Evolutionary conservation across 345 rosid species (phyloP).

Genomic region (Corchorus olitorius): DNA sequence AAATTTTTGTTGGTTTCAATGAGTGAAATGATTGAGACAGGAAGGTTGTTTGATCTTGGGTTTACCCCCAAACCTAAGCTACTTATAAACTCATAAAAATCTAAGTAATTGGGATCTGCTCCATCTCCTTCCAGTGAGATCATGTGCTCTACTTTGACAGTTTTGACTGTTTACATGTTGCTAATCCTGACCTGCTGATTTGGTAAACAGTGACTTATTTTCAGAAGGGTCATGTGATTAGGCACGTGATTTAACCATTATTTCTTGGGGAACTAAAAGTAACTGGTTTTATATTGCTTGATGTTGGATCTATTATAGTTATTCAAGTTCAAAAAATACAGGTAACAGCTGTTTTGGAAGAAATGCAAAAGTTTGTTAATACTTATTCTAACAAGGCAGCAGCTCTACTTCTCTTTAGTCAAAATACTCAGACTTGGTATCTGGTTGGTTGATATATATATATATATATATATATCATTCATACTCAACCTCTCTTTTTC

Average conservation of each 20-base stretch:
- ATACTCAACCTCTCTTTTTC: no score
- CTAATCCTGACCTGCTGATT: constrained; percentile 24
- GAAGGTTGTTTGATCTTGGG: constrained; percentile 6
- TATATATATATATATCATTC: no score
- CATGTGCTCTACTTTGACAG: constrained; percentile 58
- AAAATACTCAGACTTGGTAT: not conserved
- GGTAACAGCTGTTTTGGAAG: not conserved
- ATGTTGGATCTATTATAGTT: constrained; percentile 19
- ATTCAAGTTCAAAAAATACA: not conserved
- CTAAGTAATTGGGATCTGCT: constrained; percentile 37
- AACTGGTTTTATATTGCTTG: constrained; percentile 5
- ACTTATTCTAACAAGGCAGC: not conserved
- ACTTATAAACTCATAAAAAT: constrained; percentile 16
- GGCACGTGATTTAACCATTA: constrained; percentile 41
- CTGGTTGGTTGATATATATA: not conserved
- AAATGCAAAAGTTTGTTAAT: not conserved
- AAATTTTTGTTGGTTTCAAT: not conserved
- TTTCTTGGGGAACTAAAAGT: constrained; percentile 23
- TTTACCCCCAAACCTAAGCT: not conserved
- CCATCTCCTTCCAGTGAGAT: constrained; percentile 32
- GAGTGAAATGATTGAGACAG: constrained; percentile 18
- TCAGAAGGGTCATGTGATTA: constrained; percentile 44
- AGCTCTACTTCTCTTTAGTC: not conserved
- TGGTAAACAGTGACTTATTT: constrained; percentile 5
- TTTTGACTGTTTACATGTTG: constrained; percentile 35